Base-by-base conservation (phyloP, 1,284 basidiomycete genomes). In the Retiboletus flavoniger region DNA sequence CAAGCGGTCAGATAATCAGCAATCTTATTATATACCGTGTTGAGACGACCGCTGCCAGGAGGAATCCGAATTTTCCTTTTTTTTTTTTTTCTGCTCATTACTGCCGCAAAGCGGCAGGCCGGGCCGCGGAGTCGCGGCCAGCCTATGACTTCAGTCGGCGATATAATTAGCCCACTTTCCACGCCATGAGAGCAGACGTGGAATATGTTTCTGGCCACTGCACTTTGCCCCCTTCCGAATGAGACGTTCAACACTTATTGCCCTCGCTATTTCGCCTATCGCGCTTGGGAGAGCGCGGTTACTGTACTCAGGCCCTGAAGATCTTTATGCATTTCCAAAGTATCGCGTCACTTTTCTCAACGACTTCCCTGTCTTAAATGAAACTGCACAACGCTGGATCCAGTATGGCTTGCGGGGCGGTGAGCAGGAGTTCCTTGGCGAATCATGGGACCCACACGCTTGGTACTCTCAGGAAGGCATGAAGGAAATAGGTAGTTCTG, bases 311-410 rank as follows among this genome's bases (percentile, higher is more conserved):
- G 78, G 89, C 35, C 87, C 89, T 32, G 85, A 93, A 61, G 93
- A 95, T 66, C 77, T 86, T 14, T 83, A 85, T 67, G 87, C 91
- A 0, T 92, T 87, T 68, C 93, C 93, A 51, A 95, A 95, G 70
- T 92, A 85, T 70, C 80, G 85, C 48, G 84, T 95, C 60, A 75
- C 84, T 43, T 95, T 91, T 71, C 81, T 95, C 63, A 91, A 91
- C 66, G 81, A 84, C 55, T 80, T 86, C 16, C 91, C 93, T n/a
- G 72, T 95, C 53, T 71, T 80, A 8, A 85, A 85, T 63, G 75
- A 84, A 40, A 93, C 91, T 11, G 93, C 90, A 8, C 75, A 85
- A 58, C 76, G 78, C 42, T 91, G 87, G 88, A 78, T 90, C 21
- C 69, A 71, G 26, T 69, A 83, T 17, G 91, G 91, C 29, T 75